phyloP scores from a whole-genome alignment of 768 basidiomycete species.

The Amanita pseudoporphyria region DNA sequence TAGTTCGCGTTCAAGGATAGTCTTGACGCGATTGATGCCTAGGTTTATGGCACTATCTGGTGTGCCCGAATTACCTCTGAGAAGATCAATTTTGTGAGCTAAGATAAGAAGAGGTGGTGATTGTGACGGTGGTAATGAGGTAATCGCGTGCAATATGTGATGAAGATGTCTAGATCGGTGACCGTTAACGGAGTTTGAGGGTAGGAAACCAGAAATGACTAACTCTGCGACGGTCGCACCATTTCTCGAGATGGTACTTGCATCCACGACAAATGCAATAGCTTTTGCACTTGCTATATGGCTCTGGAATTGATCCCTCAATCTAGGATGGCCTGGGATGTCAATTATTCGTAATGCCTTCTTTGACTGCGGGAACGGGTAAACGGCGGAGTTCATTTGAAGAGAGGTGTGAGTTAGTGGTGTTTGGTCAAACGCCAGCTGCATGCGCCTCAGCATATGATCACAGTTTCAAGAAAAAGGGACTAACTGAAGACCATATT shows the following conservation, averaged over 20 bases:
- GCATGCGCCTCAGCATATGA: constrained; percentile 5
- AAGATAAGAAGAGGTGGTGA: constrained; percentile 55
- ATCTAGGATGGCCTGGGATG: constrained; percentile 78
- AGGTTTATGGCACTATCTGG: constrained; percentile 28
- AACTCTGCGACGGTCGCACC: constrained; percentile 73
- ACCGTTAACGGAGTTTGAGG: neutral
- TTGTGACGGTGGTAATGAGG: constrained; percentile 65
- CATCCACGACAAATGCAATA: constrained; percentile 73
- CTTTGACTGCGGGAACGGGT: constrained; percentile 31
- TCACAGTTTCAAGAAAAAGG: neutral
- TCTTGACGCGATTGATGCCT: constrained; percentile 61
- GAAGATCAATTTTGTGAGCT: constrained; percentile 69
- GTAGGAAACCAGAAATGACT: constrained; percentile 19
- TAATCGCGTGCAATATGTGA: constrained; percentile 55
- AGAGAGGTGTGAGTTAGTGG: constrained; percentile 69
- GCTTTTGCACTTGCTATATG: constrained; percentile 52
- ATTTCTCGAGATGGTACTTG: constrained; percentile 69
- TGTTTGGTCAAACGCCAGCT: constrained; percentile 61
- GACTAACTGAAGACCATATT: constrained; percentile 57
- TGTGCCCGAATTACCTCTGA: constrained; percentile 39
- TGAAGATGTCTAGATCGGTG: constrained; percentile 55
- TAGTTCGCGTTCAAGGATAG: constrained; percentile 76
- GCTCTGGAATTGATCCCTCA: constrained; percentile 65
- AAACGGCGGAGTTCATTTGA: constrained; percentile 53
- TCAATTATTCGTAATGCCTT: constrained; percentile 53